Evolutionary conservation across 257 asterid species (phyloP), one percentile per base, ranked within the genome.

Genomic region (Coffea eugenioides): DNA sequence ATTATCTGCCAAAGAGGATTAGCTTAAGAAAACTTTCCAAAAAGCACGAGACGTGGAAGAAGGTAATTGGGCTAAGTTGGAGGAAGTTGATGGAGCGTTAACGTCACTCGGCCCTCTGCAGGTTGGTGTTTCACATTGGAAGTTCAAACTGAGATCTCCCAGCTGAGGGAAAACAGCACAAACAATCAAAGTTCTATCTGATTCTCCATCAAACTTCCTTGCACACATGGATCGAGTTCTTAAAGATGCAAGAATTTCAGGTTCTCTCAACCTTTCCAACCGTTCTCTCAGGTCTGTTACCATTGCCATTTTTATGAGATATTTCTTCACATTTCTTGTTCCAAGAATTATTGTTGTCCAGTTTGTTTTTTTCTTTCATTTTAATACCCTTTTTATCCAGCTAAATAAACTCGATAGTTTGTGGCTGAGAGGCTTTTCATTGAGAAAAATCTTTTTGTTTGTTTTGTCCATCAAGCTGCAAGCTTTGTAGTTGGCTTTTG

Each of bases 201-300:
- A 6, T 61, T 69, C 73, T 59, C 59, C 57, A 41, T 49, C 27
- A 69, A 39, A 69, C 12, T 6, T 18, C 20, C 23, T 69, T 6
- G 27, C 52, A 65, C 21, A 73, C 80, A 90, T 95, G 98, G 98
- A 95, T 83, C 97, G 97, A 76, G 83, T 88, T 71, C 86, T 95
- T 1, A 93, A 88, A 88, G 93, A 96, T 85, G 99, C 97, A 66
- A 91, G 99, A 51, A 83, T 94, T 69, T 95, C 99, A 52, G 99
- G 98, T 69, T 92, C 98, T 80, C 98, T 95, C 25, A 95, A 95
- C 77, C 93, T 95, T 56, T 95, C 99, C 52, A 93, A 95, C 82
- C 99, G 97, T 69, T 88, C 96, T 80, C 98, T 95, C 90, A 91
- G 94, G 99, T 80, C 49, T 78, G 86, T 80, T 48, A 27, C 71